phyloP scores from a whole-genome alignment of 805 yeast species.

The Aciculoconidium aculeatum region DNA sequence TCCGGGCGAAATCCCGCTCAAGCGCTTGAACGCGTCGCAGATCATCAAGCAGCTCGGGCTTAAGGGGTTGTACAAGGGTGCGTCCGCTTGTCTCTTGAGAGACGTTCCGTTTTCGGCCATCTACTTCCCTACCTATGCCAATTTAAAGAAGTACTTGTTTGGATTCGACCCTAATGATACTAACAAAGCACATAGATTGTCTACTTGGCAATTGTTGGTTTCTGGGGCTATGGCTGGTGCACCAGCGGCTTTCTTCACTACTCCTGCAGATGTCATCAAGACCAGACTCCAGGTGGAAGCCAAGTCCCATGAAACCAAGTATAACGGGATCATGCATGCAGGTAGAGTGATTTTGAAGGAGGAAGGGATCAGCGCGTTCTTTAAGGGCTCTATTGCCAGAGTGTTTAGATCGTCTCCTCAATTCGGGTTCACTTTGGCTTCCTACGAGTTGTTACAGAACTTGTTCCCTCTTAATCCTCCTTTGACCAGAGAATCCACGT shows the following conservation, averaged over 20 bases:
- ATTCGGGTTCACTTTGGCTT: conserved; percentile 96
- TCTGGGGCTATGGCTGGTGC: conserved; percentile 97
- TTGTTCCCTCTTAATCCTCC: conserved; percentile 64
- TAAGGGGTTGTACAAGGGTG: conserved; percentile 86
- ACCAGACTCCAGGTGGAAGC: conserved; percentile 88
- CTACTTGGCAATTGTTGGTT: conserved; percentile 75
- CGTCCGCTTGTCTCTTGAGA: conserved; percentile 82
- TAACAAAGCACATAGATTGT: conserved; percentile 52
- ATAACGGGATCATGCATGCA: conserved; percentile 75
- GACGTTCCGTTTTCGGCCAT: conserved; percentile 97
- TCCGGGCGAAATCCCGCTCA: conserved; percentile 37
- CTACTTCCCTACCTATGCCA: conserved; percentile 95
- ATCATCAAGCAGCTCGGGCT: conserved; percentile 78
- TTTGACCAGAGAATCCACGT: conserved; percentile 37
- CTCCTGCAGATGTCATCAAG: conserved; percentile 95
- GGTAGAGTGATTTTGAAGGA: conserved; percentile 66
- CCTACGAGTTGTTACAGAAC: conserved; percentile 84
- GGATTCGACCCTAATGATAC: conserved; percentile 72
- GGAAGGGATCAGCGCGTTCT: conserved; percentile 82
- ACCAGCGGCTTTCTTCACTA: conserved; percentile 94
- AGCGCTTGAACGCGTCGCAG: conserved; percentile 52
- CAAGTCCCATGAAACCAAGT: conserved; percentile 68
- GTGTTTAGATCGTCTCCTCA: conserved; percentile 95
- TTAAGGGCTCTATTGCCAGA: conserved; percentile 95
- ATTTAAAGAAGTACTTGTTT: conserved; percentile 76